Percentiles rank a stretch among this genome's conserved stretches.
phyloP scores from a whole-genome alignment of 768 basidiomycete genomes.

The Trametes cinnabarina region DNA sequence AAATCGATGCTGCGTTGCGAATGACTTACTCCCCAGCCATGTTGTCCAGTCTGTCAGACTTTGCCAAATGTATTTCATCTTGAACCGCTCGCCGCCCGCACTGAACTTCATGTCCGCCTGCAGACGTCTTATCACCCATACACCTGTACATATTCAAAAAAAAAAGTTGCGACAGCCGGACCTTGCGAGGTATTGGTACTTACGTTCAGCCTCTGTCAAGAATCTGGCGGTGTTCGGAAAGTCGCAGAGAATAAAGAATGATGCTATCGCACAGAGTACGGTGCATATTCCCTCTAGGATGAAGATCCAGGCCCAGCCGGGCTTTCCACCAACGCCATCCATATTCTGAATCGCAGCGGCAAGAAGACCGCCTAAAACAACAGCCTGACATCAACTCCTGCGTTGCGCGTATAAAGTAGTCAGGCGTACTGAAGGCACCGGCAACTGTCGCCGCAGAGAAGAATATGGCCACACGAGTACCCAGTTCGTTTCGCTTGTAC shows the following conservation, averaged over 20 bases:
- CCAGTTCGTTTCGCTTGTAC: constrained; percentile 79
- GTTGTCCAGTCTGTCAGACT: constrained; percentile 72
- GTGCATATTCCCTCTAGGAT: constrained; percentile 75
- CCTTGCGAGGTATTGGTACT: constrained; percentile 25
- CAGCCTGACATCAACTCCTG: background rate
- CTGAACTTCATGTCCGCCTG: constrained; percentile 64
- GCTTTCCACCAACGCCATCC: constrained; percentile 62
- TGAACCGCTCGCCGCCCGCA: constrained; percentile 58
- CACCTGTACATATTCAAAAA: constrained; percentile 36
- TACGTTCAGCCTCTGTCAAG: constrained; percentile 60
- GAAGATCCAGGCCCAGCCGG: constrained; percentile 72
- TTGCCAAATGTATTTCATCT: constrained; percentile 53
- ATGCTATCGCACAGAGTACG: constrained; percentile 52
- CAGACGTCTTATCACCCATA: constrained; percentile 62
- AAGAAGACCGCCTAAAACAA: constrained; percentile 53
- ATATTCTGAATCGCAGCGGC: constrained; percentile 69
- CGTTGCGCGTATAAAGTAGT: background rate
- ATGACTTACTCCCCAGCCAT: constrained; percentile 57
- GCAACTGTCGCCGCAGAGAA: constrained; percentile 79
- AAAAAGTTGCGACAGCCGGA: background rate
- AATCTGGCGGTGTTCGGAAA: constrained; percentile 78
- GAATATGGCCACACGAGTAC: constrained; percentile 68
- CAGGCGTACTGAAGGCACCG: constrained; percentile 61
- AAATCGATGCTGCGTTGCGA: background rate
- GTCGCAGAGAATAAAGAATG: constrained; percentile 75